Conservation (phyloP, 352 stramenopile species). For the Globisporangium paroecandrum region DNA sequence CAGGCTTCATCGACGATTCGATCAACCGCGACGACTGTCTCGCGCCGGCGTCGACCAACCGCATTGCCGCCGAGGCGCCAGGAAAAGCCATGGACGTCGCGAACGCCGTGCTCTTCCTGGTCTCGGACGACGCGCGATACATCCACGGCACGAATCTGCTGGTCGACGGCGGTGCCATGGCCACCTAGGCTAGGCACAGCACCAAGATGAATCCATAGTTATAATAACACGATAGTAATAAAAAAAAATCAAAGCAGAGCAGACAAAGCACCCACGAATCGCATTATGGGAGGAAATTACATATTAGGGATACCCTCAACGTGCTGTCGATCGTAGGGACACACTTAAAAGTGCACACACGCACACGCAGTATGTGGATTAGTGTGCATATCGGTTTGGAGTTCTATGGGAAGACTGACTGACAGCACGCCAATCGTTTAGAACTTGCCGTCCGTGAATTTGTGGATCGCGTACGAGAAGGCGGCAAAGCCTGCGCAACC, state of each 20-base stretch:
- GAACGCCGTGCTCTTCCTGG: slow-evolving; percentile 65
- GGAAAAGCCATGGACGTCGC: slow-evolving; percentile 64
- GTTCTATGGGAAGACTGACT: neutral
- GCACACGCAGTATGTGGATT: neutral
- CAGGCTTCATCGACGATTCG: slow-evolving; percentile 63
- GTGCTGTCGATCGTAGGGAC: neutral
- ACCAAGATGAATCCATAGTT: neutral
- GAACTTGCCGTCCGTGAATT: slow-evolving; percentile 79
- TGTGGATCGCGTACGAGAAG: slow-evolving; percentile 90
- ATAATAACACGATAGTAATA: slow-evolving; percentile 5
- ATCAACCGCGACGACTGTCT: slow-evolving; percentile 56
- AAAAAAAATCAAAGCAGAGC: neutral
- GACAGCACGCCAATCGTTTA: slow-evolving; percentile 19
- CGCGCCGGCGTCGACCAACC: slow-evolving; percentile 36
- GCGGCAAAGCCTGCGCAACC: slow-evolving; percentile 92
- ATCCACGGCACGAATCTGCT: slow-evolving; percentile 63
- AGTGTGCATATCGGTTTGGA: neutral
- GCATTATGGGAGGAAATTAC: neutral
- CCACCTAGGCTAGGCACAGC: slow-evolving; percentile 26
- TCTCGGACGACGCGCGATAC: slow-evolving; percentile 61
- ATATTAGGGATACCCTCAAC: neutral
- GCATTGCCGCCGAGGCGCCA: slow-evolving; percentile 48
- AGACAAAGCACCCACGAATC: neutral
- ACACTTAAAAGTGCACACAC: neutral
- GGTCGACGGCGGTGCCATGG: slow-evolving; percentile 56